Base-by-base conservation (phyloP, 192 early-diverging fungal genomes). In the Coemansia sp. region DNA sequence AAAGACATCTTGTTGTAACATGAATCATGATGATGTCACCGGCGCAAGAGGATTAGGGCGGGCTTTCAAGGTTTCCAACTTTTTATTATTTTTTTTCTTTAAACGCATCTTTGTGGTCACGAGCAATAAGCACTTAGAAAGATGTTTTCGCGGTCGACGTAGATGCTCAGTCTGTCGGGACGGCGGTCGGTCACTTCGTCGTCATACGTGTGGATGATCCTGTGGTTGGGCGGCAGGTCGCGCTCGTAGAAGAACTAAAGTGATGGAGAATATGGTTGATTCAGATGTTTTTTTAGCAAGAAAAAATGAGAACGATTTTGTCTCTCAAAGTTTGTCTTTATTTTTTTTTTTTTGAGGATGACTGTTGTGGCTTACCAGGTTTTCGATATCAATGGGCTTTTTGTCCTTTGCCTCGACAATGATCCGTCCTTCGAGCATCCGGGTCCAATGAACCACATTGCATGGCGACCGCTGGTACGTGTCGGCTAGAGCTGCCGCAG, bases 81-180 rank as follows among this genome's bases (percentile, higher is more conserved):
- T 28, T 28, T 28, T 28, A 28, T 28, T n/a, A n/a, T n/a, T n/a
- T 28, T 28, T 28, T 28, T 28, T 28, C 22, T 28, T 28, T 1
- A 28, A 28, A 28, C 22, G 22, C 22, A 28, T 28, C 33, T 58
- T 58, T 32, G 18, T 58, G 18, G 8, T 71, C 39, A 75, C 69
- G 67, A 64, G 67, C 79, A 81, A 63, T 60, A 81, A 1, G 73
- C 73, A 37, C 57, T 75, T 53, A 75, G 54, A 58, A 81, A 81
- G 33, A 75, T 81, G 64, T 73, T 75, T 59, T 81, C 79, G 48
- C 79, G 73, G 68, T 81, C 74, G 22, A 81, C 79, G 35, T 75
- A 81, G 43, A 81, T 68, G 1, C 70, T 69, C 64, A 81, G 68
- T 2, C 70, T 38, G 61, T 81, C 74, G 6, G 73, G 79, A 2